These are phyloP conservation scores for Coemansia sp. DNA, from an alignment of 192 early-diverging fungal genomes.

Conservation along the genomic window DNA sequence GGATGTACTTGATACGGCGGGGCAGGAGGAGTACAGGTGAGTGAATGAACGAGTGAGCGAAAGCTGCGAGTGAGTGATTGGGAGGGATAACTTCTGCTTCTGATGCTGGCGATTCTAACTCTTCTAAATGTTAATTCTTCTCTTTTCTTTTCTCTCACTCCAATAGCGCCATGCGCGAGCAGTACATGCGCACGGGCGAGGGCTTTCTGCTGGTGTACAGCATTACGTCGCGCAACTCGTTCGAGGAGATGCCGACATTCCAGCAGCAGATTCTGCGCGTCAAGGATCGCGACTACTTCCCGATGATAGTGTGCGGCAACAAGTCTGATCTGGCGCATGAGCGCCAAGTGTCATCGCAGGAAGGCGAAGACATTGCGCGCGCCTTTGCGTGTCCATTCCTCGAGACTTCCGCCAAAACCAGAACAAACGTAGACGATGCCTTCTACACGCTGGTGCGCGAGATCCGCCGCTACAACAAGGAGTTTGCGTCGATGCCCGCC, in stretches of 20 bases:
- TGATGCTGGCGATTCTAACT: background rate
- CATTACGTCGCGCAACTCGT: slow-evolving; percentile 88
- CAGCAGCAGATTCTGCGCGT: slow-evolving; percentile 92
- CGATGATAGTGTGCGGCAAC: slow-evolving; percentile 92
- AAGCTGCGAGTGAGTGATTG: background rate
- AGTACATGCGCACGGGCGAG: slow-evolving; percentile 96
- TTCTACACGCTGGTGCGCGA: slow-evolving; percentile 87
- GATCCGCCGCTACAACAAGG: slow-evolving; percentile 80
- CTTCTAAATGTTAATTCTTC: background rate
- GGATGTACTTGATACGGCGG: slow-evolving; percentile 94
- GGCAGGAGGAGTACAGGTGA: slow-evolving; percentile 89
- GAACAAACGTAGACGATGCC: slow-evolving; percentile 90
- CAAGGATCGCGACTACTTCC: slow-evolving; percentile 90
- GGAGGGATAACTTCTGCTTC: no score
- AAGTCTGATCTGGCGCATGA: slow-evolving; percentile 87
- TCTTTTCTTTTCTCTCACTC: slow-evolving; percentile 1
- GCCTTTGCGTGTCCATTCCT: slow-evolving; percentile 77
- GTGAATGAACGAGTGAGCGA: background rate
- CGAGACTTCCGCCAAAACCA: slow-evolving; percentile 86
- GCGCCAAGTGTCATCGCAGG: slow-evolving; percentile 77
- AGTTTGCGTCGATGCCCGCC: slow-evolving; percentile 55
- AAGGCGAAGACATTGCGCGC: slow-evolving; percentile 80
- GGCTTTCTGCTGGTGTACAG: slow-evolving; percentile 93
- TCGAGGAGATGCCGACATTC: slow-evolving; percentile 89
- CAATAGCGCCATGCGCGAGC: slow-evolving; percentile 82